These are phyloP conservation scores for Geotrichum reessii DNA, from an alignment of 1,139 yeast species.

Conservation along the genomic window DNA sequence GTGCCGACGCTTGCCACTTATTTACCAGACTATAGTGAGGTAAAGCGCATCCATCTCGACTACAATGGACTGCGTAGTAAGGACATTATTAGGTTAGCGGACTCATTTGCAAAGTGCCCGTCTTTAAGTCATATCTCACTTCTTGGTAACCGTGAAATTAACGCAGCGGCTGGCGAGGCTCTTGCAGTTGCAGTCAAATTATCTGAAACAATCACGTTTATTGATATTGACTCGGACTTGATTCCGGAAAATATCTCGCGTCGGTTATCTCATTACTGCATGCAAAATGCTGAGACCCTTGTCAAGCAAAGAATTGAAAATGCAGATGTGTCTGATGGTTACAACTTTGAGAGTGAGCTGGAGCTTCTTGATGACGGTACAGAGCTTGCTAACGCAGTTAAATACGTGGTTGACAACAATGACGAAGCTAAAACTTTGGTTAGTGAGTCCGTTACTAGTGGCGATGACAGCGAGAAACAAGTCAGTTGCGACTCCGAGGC, in stretches of 20 bases:
- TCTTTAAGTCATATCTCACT: constrained; percentile 70
- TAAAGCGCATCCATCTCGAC: constrained; percentile 75
- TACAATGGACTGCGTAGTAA: constrained; percentile 58
- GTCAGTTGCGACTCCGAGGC: neutral
- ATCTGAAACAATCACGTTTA: constrained; percentile 56
- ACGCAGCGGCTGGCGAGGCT: constrained; percentile 57
- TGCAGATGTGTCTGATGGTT: constrained; percentile 26
- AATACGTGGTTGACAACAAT: constrained; percentile 26
- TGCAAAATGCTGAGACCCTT: constrained; percentile 69
- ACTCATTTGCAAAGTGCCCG: constrained; percentile 62
- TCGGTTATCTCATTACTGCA: constrained; percentile 70
- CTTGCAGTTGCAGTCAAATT: constrained; percentile 65
- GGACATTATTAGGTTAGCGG: constrained; percentile 62
- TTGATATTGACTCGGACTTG: constrained; percentile 66
- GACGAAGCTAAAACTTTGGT: neutral
- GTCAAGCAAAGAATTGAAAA: constrained; percentile 19
- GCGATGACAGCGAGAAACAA: neutral
- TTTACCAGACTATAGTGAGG: constrained; percentile 56
- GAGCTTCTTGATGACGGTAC: constrained; percentile 29
- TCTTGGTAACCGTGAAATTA: constrained; percentile 55
- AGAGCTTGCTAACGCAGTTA: constrained; percentile 31
- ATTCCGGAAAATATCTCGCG: constrained; percentile 68
- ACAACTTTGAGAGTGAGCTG: constrained; percentile 35
- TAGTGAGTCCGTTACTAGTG: neutral
- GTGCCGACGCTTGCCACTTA: constrained; percentile 45